These are phyloP conservation scores for Waltergamsia citrina DNA, from an alignment of 2,329 filamentous ascomycete species.

Conservation along the genomic window DNA sequence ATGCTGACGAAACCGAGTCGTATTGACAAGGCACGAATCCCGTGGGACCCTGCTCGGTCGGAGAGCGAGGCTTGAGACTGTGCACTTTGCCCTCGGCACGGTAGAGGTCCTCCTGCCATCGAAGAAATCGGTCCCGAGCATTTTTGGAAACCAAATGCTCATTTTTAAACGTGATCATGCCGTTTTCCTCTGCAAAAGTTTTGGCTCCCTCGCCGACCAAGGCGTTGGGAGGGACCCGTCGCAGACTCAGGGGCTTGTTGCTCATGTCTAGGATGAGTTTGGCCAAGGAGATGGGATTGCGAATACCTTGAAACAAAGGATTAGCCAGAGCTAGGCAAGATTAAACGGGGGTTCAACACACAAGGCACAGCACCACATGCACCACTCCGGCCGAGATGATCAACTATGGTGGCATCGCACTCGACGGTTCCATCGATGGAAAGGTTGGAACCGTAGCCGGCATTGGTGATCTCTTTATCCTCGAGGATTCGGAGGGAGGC, in stretches of 20 bases:
- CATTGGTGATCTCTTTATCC: conserved; percentile 92
- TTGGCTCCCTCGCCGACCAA: conserved; percentile 79
- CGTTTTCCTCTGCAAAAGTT: conserved; percentile 74
- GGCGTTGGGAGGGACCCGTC: conserved; percentile 86
- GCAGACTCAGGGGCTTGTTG: conserved; percentile 67
- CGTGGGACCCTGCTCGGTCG: no score
- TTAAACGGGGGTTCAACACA: no score
- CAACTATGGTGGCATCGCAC: conserved; percentile 88
- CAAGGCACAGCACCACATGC: conserved; percentile 86
- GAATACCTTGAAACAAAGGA: conserved; percentile 58
- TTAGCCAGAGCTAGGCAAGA: neutral
- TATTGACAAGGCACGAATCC: no score
- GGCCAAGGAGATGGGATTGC: conserved; percentile 84
- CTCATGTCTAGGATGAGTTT: conserved; percentile 73
- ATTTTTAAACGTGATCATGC: conserved; percentile 63
- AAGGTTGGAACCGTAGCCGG: conserved; percentile 91
- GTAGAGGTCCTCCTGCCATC: conserved; percentile 69
- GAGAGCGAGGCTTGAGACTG: conserved; percentile 15
- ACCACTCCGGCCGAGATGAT: conserved; percentile 83
- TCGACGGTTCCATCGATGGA: conserved; percentile 86
- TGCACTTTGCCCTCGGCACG: conserved; percentile 40
- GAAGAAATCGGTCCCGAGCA: conserved; percentile 67
- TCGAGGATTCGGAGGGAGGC: conserved; percentile 81
- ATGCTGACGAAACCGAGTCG: conserved; percentile 17
- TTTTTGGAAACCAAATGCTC: conserved; percentile 72